A percentile compares a stretch with the other conserved stretches of the same genome.
phyloP scores from a whole-genome alignment of 2,329 filamentous ascomycete species.

The Colletotrichum eleusines region DNA sequence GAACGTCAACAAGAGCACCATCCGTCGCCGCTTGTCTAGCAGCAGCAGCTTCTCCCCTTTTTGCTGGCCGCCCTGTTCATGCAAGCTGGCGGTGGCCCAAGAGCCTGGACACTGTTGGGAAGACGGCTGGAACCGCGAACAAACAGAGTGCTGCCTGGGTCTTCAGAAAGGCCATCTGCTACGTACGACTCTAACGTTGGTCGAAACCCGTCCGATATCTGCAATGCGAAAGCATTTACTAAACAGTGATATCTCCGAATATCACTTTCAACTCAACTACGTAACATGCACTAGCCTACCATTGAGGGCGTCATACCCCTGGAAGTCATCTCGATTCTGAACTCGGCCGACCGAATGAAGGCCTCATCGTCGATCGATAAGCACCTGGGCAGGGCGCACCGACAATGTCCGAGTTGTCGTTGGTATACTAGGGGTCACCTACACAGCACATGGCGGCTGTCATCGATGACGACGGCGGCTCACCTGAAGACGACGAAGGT shows the following conservation, averaged over 20 bases:
- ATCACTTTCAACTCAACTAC: not conserved
- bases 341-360: not conserved
- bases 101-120: not conserved
- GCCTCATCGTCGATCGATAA: not conserved
- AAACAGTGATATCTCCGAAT: not conserved
- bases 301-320: not conserved
- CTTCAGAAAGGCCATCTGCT: too few species aligned
- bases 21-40: too few species aligned
- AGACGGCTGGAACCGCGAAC: not conserved
- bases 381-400: not conserved
- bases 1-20: too few species aligned
- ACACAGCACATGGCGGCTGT: conserved; percentile 7
- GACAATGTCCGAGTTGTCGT: conserved; percentile 3
- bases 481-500: conserved; percentile 8
- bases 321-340: not conserved
- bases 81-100: not conserved
- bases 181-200: not conserved
- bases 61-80: not conserved
- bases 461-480: conserved; percentile 33
- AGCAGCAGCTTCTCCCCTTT: too few species aligned
- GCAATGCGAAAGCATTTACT: not conserved
- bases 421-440: not conserved
- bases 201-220: not conserved
- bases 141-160: too few species aligned
- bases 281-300: not conserved